A percentile compares a stretch with the other conserved stretches of the same genome.
Evolutionary conservation across 2,329 filamentous ascomycete genomes (phyloP).

Genomic region (Escovopsis sp.): DNA sequence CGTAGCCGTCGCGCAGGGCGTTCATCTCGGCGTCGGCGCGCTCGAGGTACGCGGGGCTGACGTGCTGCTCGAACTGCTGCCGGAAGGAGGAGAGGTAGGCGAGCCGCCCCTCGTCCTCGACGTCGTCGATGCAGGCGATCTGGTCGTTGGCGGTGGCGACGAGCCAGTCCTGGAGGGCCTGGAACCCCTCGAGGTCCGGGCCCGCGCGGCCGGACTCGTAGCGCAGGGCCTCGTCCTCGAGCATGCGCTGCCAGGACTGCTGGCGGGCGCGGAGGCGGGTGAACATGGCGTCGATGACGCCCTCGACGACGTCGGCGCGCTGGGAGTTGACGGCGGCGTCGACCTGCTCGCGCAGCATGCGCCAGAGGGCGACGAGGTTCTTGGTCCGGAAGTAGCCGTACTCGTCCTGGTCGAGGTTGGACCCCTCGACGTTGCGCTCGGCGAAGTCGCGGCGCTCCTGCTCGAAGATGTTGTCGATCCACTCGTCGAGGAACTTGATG

Average conservation of each 20-base stretch:
- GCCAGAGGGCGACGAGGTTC: constrained; percentile 88
- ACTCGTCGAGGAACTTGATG: constrained; percentile 88
- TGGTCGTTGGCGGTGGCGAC: constrained; percentile 96
- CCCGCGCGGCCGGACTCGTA: constrained; percentile 45
- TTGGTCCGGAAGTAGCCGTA: constrained; percentile 86
- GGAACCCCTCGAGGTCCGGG: constrained; percentile 50
- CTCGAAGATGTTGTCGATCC: constrained; percentile 84
- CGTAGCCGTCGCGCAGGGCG: constrained; percentile 72
- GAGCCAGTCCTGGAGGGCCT: constrained; percentile 86
- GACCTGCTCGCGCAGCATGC: constrained; percentile 89
- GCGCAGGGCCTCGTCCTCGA: constrained; percentile 68
- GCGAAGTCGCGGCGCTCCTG: constrained; percentile 72
- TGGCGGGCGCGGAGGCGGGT: constrained; percentile 70
- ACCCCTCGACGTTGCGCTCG: constrained; percentile 56
- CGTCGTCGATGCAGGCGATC: constrained; percentile 94
- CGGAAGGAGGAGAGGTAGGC: constrained; percentile 81
- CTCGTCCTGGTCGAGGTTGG: constrained; percentile 70
- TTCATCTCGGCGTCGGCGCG: constrained; percentile 59
- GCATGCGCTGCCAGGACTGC: constrained; percentile 70
- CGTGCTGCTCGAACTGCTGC: constrained; percentile 64
- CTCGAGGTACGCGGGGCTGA: constrained; percentile 66
- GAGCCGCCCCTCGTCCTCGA: constrained; percentile 55
- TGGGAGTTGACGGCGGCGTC: constrained; percentile 71
- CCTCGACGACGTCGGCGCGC: constrained; percentile 80
- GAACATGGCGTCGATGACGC: constrained; percentile 94